These are phyloP conservation scores for Naganishia sp. DNA, from an alignment of 1,284 basidiomycete species.

Conservation along the genomic window DNA sequence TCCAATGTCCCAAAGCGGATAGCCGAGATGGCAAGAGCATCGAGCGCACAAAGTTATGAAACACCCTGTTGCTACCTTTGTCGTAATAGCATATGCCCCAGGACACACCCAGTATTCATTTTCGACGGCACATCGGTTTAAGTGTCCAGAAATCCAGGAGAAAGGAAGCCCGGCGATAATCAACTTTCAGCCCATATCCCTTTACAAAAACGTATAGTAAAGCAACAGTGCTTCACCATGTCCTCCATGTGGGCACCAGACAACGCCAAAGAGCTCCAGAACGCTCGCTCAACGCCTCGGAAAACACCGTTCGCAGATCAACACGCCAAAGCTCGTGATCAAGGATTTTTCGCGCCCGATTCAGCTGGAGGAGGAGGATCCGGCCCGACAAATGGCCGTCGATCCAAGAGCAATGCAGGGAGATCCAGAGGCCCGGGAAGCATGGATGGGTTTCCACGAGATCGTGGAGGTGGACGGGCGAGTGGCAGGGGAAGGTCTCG, in stretches of 20 bases:
- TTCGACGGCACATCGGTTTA: no score
- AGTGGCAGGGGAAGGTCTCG: conserved; percentile 10
- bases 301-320: conserved; percentile 22
- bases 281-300: conserved; percentile 18
- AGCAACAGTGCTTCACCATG: not conserved
- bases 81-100: no score
- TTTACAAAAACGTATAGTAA: no score
- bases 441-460: conserved; percentile 1
- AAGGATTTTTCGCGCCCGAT: conserved; percentile 20
- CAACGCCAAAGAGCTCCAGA: conserved; percentile 15
- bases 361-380: conserved; percentile 5
- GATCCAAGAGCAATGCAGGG: conserved; percentile 19
- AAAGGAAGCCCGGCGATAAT: no score
- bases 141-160: no score
- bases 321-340: conserved; percentile 25
- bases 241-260: conserved; percentile 23
- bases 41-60: no score
- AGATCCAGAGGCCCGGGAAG: conserved; percentile 11
- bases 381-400: not conserved
- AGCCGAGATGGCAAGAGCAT: not conserved
- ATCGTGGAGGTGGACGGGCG: conserved; percentile 15
- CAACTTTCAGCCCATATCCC: no score
- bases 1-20: no score
- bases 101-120: no score
- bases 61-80: no score